Evolutionary conservation across 1,284 basidiomycete species (phyloP), one percentile per base, ranked within the genome.

Genomic region (Papiliotrema terrestris): DNA sequence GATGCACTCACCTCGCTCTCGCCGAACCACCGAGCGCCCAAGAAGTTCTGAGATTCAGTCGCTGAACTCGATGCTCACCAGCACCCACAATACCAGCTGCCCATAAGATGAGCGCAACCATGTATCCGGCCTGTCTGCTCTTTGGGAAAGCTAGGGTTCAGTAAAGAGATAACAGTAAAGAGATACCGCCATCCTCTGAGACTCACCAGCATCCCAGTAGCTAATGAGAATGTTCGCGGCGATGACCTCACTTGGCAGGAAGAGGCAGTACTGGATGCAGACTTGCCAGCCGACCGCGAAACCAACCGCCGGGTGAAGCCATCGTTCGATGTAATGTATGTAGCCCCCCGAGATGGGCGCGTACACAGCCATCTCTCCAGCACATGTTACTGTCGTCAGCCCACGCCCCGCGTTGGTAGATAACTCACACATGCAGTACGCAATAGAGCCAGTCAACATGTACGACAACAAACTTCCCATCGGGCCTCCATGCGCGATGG

Each of bases 211-310:
- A 15, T 42, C n/a, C 39, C n/a, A 19, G 29, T 6, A 19, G n/a
- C 19, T 17, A 54, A 56, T 54, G 25, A 59, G 57, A 32, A 11
- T 63, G 29, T 32, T 32, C 29, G 29, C 85, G 1, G 89, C 88
- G 2, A 85, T 84, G 53, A 92, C 80, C 73, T 93, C 90, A 29
- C 85, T 83, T 8, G 89, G 86, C 15, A 84, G 79, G 15, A 84
- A 81, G 54, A 86, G 83, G 38, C 55, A 78, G 63, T 83, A 82
- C 45, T 82, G 80, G 58, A 74, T 76, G 45, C 73, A 67, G 41
- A 68, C 64, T 44, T 68, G 65, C 59, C 61, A 68, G 3, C 66
- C 66, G 23, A 66, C 56, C 26, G 67, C 67, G 43, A 73, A 69
- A 26, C 68, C 69, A 32, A 66, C 67, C 1, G 68, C 60, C n/a